Base-by-base conservation (phyloP, 2,329 filamentous ascomycete genomes). In the Cercospora canescens region DNA sequence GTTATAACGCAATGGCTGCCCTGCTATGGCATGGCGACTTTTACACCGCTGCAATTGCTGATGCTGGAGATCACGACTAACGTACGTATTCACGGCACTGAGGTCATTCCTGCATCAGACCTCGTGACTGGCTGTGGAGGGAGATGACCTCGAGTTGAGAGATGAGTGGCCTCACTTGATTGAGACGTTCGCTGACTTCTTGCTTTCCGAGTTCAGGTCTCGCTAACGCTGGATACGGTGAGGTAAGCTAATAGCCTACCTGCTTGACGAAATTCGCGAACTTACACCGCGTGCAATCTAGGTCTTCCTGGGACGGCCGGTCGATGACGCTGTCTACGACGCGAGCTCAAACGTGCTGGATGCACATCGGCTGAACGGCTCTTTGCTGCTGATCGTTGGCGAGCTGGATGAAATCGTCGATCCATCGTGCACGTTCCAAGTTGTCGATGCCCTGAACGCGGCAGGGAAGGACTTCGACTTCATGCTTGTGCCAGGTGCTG, bases 321-420 rank as follows among this genome's bases (percentile, higher is more conserved):
- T 65, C 24, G 63, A 65, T 37, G 52, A 62, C 28, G 24, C 63
- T 35, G 11, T 59, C 18, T 61, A 65, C 28, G 57, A 52, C n/a
- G 63, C 37, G 8, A 37, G 37, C 26, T 61, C 57, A 26, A 65
- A 65, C 35, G 48, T 61, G n/a, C 57, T 65, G 45, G 35, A 65
- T 52, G 63, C 63, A 21, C 39, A 59, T 34, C 21, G 32, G 35
- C 11, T 62, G 34, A 48, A 62, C 12, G 63, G 63, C 6, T 41
- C 18, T 16, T 37, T 65, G 57, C 28, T 65, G 21, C 30, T 65
- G 63, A 26, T 61, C 4, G 63, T 57, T 26, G 63, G 57, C 7
- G 63, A 65, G 37, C 28, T 65, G 63, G 63, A 65, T 57, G 16
- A 34, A n/a, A 65, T 61, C 18, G 63, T 65, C n/a, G 63, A 62